A percentile compares a stretch with the other conserved stretches of the same genome.
Evolutionary conservation across 2,329 filamentous ascomycete species (phyloP).

Genomic region (Penicillium oxalicum): DNA sequence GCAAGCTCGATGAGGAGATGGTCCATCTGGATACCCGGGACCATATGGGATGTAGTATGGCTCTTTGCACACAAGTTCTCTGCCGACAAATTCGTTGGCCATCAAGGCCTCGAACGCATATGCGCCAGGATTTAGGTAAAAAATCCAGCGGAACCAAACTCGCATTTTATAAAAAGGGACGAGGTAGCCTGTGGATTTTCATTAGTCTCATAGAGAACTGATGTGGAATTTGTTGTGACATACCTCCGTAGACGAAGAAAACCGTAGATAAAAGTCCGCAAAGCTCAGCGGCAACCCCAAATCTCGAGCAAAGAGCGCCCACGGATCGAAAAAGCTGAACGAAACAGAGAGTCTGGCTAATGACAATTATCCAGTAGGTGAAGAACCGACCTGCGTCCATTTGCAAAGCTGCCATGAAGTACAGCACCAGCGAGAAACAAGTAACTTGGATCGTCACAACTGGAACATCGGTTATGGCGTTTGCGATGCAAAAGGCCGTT

Average conservation of each 20-base stretch:
- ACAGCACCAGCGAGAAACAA: constrained; percentile 55
- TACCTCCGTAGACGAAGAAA: constrained; percentile 49
- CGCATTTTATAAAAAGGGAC: constrained; percentile 56
- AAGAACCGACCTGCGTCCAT: constrained; percentile 55
- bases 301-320: constrained; percentile 41
- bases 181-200: constrained; percentile 46
- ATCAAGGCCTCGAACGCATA: constrained; percentile 64
- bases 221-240: neutral
- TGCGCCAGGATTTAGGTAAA: constrained; percentile 58
- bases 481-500: constrained; percentile 52
- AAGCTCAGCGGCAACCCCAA: constrained; percentile 45
- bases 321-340: constrained; percentile 48
- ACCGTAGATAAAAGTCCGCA: constrained; percentile 37
- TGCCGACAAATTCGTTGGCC: constrained; percentile 60
- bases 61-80: constrained; percentile 48
- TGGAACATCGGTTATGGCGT: constrained; percentile 52
- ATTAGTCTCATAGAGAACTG: neutral
- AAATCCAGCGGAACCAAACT: constrained; percentile 57
- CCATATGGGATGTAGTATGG: constrained; percentile 45
- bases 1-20: constrained; percentile 25
- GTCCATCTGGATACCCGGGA: constrained; percentile 31
- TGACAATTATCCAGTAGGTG: constrained; percentile 52
- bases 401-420: constrained; percentile 52
- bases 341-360: constrained; percentile 45
- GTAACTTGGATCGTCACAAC: constrained; percentile 51